Base-by-base conservation (phyloP, 176 grass and related monocot species). In the Lolium rigidum region DNA sequence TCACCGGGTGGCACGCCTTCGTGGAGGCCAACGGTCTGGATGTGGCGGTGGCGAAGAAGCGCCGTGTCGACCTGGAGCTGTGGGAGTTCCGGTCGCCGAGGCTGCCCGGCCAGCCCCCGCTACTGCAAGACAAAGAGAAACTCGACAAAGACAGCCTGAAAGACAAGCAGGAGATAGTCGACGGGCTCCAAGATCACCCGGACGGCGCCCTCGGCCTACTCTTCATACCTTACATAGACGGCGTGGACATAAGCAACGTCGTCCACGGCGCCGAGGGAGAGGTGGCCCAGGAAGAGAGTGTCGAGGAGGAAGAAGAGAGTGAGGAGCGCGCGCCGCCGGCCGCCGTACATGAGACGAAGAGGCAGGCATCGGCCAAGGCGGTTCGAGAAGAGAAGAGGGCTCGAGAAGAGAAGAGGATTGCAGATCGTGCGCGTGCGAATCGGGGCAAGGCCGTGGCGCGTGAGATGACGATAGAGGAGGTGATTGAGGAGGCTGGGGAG, bases 31-130 rank as follows among this genome's bases (percentile, higher is more conserved):
- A 83, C 67, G 3, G 9, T n/a, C n/a, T 41, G 25, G 3, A 5
- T 15, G 14, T 2, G 39, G 0, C 18, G 15, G 50, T 56, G 2
- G 3, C 38, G 3, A 25, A 38, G 13, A 16, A 20, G 4, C 39
- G 21, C 6, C 24, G 39, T 5, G 65, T 82, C 12, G 11, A 35
- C 20, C 64, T 82, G 28, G 20, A 55, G 64, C 25, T 82, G 12
- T 55, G 28, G 48, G 46, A 31, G 28, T 82, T 82, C 65, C 80
- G 80, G 64, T 82, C 80, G 9, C 43, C 14, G 60, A 31, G 9
- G 15, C 20, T 54, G 80, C 65, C 80, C 2, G n/a, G 0, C 20
- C 70, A 73, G 70, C 69, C 69, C 41, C 1, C 2, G 69, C n/a
- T 35, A 35, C 31, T 72, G 39, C 0, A 16, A 37, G n/a, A 24